phyloP scores from a whole-genome alignment of 2,329 filamentous ascomycete genomes.

The Annulohypoxylon truncatum region DNA sequence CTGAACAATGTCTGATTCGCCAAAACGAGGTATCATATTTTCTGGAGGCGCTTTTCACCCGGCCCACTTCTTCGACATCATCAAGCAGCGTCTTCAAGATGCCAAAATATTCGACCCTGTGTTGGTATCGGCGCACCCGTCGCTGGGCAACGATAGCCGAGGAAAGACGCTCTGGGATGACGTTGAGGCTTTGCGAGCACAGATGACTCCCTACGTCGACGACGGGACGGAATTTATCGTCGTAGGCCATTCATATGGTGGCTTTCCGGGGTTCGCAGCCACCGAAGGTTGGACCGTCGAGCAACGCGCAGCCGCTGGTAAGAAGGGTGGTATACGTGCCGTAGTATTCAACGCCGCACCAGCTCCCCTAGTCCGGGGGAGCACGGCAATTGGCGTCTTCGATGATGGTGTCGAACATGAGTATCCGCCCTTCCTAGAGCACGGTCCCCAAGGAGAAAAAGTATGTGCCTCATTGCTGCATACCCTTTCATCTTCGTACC shows the following conservation, averaged over 20 bases:
- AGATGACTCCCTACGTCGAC: constrained; percentile 17
- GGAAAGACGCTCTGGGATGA: constrained; percentile 1
- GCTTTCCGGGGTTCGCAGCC: constrained; percentile 20
- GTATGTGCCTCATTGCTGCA: not conserved
- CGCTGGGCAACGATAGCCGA: not conserved
- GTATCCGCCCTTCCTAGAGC: constrained; percentile 23
- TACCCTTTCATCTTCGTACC: not conserved
- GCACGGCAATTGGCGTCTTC: constrained; percentile 3
- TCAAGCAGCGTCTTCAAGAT: constrained; percentile 1
- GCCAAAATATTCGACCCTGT: not conserved
- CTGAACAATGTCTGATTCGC: not conserved
- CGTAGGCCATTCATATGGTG: constrained; percentile 26
- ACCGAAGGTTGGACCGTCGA: constrained; percentile 20
- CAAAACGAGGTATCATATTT: constrained; percentile 5
- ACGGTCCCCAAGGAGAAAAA: not conserved
- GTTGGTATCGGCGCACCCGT: not conserved
- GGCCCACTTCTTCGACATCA: constrained; percentile 5
- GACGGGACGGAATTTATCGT: constrained; percentile 22
- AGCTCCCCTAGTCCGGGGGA: constrained; percentile 3
- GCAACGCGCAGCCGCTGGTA: constrained; percentile 11
- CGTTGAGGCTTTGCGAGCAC: not conserved
- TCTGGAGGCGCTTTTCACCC: constrained; percentile 1
- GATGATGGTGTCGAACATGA: not conserved
- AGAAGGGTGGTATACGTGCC: constrained; percentile 23
- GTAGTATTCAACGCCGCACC: constrained; percentile 31